A percentile compares a stretch with the other conserved stretches of the same genome.
Conservation (phyloP, 805 yeast species). For the Nakazawaea peltata region DNA sequence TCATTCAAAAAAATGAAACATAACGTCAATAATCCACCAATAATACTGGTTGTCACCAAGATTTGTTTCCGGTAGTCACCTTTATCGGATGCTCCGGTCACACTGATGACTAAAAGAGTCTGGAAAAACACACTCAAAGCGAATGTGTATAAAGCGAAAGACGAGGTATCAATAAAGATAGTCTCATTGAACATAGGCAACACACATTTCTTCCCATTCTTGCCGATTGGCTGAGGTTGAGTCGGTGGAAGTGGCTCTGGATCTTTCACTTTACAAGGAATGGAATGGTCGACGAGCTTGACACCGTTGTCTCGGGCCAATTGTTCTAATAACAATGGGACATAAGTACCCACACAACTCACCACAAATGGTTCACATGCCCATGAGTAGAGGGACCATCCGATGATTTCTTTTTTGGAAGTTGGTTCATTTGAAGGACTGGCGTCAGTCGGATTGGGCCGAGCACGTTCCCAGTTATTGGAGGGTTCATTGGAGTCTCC, state of each 20-base stretch:
- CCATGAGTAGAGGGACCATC: conserved; percentile 66
- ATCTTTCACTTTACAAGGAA: conserved; percentile 39
- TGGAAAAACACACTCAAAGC: conserved; percentile 68
- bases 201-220: conserved; percentile 21
- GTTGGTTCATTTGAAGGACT: no score
- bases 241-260: conserved; percentile 25
- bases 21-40: conserved; percentile 52
- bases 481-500: no score
- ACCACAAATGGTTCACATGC: conserved; percentile 80
- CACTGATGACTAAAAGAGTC: conserved; percentile 58
- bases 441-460: no score
- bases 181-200: conserved; percentile 22
- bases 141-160: conserved; percentile 67
- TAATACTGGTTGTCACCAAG: conserved; percentile 45
- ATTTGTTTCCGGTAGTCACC: conserved; percentile 52
- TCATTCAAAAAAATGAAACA: conserved; percentile 30
- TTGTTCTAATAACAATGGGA: conserved; percentile 64
- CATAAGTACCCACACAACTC: conserved; percentile 71
- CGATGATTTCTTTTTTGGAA: conserved; percentile 40
- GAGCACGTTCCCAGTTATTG: no score
- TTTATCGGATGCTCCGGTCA: conserved; percentile 66
- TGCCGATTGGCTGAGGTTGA: conserved; percentile 12
- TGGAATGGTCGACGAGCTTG: conserved; percentile 42
- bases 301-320: conserved; percentile 72
- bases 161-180: conserved; percentile 57